Percentiles rank a stretch among this genome's conserved stretches.
Conservation (phyloP, 306 rosid genomes). For the Casuarina cunninghamiana region DNA sequence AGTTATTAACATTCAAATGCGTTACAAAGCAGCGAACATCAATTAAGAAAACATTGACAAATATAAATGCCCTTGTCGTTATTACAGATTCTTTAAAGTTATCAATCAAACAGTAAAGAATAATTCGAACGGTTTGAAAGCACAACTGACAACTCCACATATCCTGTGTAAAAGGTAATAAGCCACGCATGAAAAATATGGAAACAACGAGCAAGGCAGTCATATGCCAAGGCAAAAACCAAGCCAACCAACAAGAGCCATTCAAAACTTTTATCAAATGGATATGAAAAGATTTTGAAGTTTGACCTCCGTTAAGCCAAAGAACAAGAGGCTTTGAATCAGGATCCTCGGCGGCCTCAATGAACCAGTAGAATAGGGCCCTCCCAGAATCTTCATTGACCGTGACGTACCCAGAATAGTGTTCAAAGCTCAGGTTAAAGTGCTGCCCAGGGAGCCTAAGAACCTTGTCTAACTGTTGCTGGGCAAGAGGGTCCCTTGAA, state of each 20-base stretch:
- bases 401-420: conserved; percentile 63
- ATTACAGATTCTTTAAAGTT: neutral
- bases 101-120: neutral
- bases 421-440: conserved; percentile 48
- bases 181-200: neutral
- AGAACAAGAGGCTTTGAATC: conserved; percentile 62
- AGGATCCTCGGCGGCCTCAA: conserved; percentile 56
- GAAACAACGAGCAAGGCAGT: neutral
- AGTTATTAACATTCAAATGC: neutral
- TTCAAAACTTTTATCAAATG: neutral
- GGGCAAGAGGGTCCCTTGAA: conserved; percentile 35
- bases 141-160: neutral
- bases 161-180: neutral
- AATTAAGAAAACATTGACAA: neutral
- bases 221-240: neutral
- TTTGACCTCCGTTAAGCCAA: conserved; percentile 73
- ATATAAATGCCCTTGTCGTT: neutral
- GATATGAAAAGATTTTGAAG: neutral
- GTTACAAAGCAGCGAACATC: neutral
- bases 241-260: neutral
- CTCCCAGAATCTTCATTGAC: conserved; percentile 64
- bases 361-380: conserved; percentile 67
- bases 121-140: neutral
- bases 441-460: conserved; percentile 52
- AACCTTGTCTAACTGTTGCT: conserved; percentile 51